Evolutionary conservation across 129 eudicot species (phyloP).

Genomic region (Smallanthus sonchifolius): DNA sequence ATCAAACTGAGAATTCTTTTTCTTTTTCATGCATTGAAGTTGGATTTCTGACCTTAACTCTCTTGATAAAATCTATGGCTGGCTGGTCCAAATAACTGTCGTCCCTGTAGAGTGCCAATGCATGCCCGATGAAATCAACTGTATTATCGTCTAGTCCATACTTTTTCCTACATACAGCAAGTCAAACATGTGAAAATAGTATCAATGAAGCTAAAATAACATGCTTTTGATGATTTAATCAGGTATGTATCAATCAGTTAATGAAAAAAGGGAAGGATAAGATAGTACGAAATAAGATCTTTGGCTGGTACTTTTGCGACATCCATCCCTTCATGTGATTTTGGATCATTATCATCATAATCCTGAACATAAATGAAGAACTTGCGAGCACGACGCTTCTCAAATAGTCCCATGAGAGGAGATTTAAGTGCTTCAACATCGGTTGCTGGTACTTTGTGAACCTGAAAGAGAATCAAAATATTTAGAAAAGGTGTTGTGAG

Average conservation of each 20-base stretch:
- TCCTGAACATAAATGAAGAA: constrained; percentile 69
- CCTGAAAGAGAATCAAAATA: constrained; percentile 27
- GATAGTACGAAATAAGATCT: constrained; percentile 59
- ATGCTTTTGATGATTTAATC: not conserved
- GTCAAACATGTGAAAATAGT: not conserved
- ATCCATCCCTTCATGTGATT: constrained; percentile 67
- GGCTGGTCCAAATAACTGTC: constrained; percentile 64
- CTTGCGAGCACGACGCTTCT: constrained; percentile 67
- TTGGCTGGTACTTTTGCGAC: constrained; percentile 59
- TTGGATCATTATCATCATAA: constrained; percentile 57
- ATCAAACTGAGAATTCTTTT: constrained; percentile 28
- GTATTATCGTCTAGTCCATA: constrained; percentile 71
- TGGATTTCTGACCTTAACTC: constrained; percentile 50
- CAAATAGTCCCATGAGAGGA: constrained; percentile 70
- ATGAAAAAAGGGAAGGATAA: constrained; percentile 12
- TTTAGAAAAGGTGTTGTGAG: not conserved
- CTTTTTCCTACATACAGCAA: constrained; percentile 37
- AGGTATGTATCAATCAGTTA: not conserved
- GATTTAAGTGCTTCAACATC: constrained; percentile 78
- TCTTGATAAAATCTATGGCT: constrained; percentile 61
- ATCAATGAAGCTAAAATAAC: not conserved
- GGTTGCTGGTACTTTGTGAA: constrained; percentile 68
- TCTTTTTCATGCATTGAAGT: not conserved
- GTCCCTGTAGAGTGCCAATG: constrained; percentile 59
- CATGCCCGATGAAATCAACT: constrained; percentile 71